phyloP scores from a whole-genome alignment of 1,284 basidiomycete species.

The Laetiporus sulphureus region DNA sequence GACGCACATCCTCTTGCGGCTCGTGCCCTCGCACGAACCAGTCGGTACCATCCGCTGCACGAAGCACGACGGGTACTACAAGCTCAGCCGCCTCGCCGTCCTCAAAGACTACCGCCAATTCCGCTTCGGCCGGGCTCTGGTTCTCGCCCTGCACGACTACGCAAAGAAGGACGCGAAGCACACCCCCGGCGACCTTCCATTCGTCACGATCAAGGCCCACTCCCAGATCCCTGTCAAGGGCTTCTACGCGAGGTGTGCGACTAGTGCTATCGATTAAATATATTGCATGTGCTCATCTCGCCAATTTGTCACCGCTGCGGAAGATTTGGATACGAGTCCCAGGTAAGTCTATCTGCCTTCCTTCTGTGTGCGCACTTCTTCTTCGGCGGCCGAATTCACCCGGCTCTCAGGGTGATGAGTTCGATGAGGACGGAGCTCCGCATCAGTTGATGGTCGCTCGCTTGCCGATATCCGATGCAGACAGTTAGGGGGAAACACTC shows the following conservation, averaged over 20 bases:
- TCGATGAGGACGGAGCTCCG: conserved; percentile 75
- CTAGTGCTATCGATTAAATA: too few species aligned
- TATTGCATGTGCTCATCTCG: conserved; percentile 3
- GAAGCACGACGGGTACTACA: conserved; percentile 40
- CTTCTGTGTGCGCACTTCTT: conserved; percentile 7
- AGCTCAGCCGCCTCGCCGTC: conserved; percentile 64
- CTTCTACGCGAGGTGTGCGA: conserved; percentile 69
- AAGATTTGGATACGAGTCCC: conserved; percentile 65
- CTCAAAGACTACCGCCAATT: conserved; percentile 56
- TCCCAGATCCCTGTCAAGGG: conserved; percentile 64
- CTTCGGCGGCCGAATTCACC: conserved; percentile 13
- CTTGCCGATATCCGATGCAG: conserved; percentile 34
- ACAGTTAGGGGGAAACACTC: conserved; percentile 13
- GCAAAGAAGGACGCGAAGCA: conserved; percentile 32
- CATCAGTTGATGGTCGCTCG: conserved; percentile 70
- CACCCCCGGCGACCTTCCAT: conserved; percentile 21
- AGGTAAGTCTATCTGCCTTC: conserved; percentile 38
- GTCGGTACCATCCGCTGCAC: conserved; percentile 61
- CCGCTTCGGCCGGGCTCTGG: conserved; percentile 58
- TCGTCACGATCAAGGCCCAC: conserved; percentile 44
- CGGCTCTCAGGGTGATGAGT: conserved; percentile 53
- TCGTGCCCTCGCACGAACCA: conserved; percentile 49
- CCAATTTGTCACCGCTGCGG: conserved; percentile 6
- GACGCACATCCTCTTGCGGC: conserved; percentile 64
- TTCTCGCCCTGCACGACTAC: conserved; percentile 55